phyloP scores from a whole-genome alignment of 2,329 filamentous ascomycete genomes.

The Xylariaceae sp. region DNA sequence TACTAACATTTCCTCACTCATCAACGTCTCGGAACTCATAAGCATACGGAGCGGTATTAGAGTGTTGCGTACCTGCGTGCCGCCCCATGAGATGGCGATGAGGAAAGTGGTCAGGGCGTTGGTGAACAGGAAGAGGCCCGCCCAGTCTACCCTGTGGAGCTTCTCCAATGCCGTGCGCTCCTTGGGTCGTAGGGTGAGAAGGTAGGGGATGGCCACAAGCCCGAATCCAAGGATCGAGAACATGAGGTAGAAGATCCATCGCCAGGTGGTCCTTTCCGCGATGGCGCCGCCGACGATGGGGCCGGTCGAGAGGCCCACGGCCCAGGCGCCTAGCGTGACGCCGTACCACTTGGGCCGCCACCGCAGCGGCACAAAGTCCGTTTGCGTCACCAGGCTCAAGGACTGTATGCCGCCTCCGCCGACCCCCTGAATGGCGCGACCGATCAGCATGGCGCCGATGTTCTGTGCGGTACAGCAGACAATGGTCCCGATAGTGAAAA shows the following conservation, averaged over 20 bases:
- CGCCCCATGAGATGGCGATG: conserved; percentile 45
- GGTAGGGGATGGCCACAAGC: conserved; percentile 14
- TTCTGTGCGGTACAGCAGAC: conserved; percentile 10
- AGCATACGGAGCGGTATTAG: conserved; percentile 16
- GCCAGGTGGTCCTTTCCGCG: conserved; percentile 9
- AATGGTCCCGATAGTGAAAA: conserved; percentile 16
- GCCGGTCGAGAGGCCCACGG: conserved; percentile 14
- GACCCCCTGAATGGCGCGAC: conserved; percentile 15
- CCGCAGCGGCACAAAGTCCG: conserved; percentile 18
- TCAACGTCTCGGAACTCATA: conserved; percentile 14
- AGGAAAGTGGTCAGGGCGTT: conserved; percentile 40
- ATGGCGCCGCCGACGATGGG: conserved; percentile 14
- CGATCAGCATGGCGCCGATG: conserved; percentile 8
- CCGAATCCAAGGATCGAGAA: conserved; percentile 19
- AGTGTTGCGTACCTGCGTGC: conserved; percentile 14
- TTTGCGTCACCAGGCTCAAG: conserved; percentile 10
- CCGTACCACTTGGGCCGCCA: conserved; percentile 15
- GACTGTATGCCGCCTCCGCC: conserved; percentile 16
- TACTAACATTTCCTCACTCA: conserved; percentile 20
- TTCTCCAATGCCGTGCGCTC: conserved; percentile 1
- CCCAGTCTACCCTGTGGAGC: conserved; percentile 38
- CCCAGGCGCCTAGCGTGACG: conserved; percentile 12
- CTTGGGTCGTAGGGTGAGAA: conserved; percentile 1
- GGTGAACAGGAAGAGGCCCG: conserved; percentile 44
- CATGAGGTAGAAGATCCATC: conserved; percentile 21